These are phyloP conservation scores for Aspergillus floridensis DNA, from an alignment of 2,329 filamentous ascomycete species.

Conservation along the genomic window DNA sequence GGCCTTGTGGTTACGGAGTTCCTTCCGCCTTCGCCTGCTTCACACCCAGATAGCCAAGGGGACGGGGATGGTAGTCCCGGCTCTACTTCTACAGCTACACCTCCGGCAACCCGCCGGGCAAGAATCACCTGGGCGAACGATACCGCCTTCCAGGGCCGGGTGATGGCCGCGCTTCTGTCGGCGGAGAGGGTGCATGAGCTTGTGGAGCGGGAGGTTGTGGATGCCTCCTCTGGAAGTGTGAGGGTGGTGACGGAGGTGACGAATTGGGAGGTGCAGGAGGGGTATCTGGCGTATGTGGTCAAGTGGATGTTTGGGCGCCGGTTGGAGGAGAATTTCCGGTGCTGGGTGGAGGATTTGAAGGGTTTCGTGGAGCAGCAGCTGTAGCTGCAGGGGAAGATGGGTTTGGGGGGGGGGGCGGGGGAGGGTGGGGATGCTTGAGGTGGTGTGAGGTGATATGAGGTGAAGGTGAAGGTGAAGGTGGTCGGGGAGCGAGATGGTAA, in stretches of 20 bases:
- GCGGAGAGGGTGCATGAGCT: conserved; percentile 51
- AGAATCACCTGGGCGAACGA: conserved; percentile 31
- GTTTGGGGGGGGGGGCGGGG: background rate
- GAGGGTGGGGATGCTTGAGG: too few relatives aligned
- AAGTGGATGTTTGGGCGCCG: conserved; percentile 42
- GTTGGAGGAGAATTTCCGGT: conserved; percentile 38
- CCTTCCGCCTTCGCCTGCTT: conserved; percentile 15
- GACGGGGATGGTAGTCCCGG: too few relatives aligned
- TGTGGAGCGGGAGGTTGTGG: conserved; percentile 31
- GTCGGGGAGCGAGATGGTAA: too few relatives aligned
- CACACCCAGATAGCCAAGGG: too few relatives aligned
- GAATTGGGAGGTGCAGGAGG: conserved; percentile 48
- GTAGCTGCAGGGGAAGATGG: background rate
- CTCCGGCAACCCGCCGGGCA: background rate
- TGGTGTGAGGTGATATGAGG: too few relatives aligned
- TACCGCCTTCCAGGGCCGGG: conserved; percentile 28
- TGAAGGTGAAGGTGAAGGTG: too few relatives aligned
- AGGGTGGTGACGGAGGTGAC: conserved; percentile 32
- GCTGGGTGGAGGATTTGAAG: conserved; percentile 44
- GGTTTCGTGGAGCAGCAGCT: conserved; percentile 35
- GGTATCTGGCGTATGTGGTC: conserved; percentile 41
- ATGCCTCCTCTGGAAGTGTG: conserved; percentile 1
- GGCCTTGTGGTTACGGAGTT: conserved; percentile 34
- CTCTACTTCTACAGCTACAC: background rate
- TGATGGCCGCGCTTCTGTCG: conserved; percentile 36